Percentiles rank a stretch among this genome's conserved stretches.
Evolutionary conservation across 768 basidiomycete species (phyloP).

Genomic region (Auricularia auricula-judae): DNA sequence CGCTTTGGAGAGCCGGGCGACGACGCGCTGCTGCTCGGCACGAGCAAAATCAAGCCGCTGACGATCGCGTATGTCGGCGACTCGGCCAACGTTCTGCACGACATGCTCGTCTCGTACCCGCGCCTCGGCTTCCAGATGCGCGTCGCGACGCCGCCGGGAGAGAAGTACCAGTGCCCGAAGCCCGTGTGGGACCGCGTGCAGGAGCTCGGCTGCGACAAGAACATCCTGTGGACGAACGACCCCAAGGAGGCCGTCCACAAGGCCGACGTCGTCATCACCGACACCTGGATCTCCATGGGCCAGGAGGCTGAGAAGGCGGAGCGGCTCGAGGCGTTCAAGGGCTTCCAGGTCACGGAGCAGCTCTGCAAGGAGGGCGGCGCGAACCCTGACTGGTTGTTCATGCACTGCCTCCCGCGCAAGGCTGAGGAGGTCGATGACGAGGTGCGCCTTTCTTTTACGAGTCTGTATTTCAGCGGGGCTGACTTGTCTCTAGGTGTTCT

Average conservation of each 20-base stretch:
- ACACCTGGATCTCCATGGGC: slow-evolving; percentile 99
- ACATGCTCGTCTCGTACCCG: slow-evolving; percentile 93
- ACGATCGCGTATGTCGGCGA: slow-evolving; percentile 93
- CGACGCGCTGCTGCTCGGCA: slow-evolving; percentile 9
- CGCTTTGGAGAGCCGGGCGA: slow-evolving; percentile 30
- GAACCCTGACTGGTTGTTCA: slow-evolving; percentile 81
- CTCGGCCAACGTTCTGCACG: slow-evolving; percentile 89
- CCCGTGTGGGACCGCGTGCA: slow-evolving; percentile 76
- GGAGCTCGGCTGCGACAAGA: slow-evolving; percentile 60
- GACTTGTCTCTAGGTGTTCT: slow-evolving; percentile 59
- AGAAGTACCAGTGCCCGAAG: slow-evolving; percentile 51
- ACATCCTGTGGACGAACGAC: slow-evolving; percentile 63
- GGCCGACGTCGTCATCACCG: slow-evolving; percentile 93
- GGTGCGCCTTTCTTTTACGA: slow-evolving; percentile 26
- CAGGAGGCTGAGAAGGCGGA: slow-evolving; percentile 90
- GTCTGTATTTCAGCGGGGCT: too few species aligned
- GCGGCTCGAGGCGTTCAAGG: slow-evolving; percentile 74
- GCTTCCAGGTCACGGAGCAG: slow-evolving; percentile 89
- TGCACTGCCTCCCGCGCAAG: slow-evolving; percentile 94
- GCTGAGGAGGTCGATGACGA: slow-evolving; percentile 91
- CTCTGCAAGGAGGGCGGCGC: slow-evolving; percentile 76
- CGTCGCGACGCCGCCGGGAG: slow-evolving; percentile 64
- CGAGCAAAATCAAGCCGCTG: slow-evolving; percentile 34
- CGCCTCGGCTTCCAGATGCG: slow-evolving; percentile 80
- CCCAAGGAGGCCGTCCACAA: slow-evolving; percentile 79